phyloP scores from a whole-genome alignment of 768 basidiomycete species.

The Trametes sanguinea region DNA sequence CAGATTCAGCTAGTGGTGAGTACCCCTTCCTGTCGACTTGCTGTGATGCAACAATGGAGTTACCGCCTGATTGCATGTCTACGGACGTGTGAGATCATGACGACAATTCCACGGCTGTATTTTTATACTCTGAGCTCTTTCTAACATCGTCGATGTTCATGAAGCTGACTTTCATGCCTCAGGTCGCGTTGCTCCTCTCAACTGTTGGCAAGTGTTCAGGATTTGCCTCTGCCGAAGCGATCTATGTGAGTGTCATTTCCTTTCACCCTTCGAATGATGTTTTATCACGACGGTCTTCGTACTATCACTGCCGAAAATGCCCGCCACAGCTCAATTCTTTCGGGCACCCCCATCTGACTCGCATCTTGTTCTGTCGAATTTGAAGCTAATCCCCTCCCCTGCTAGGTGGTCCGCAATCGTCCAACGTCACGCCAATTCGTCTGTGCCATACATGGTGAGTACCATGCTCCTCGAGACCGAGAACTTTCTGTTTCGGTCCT shows the following conservation, averaged over 20 bases:
- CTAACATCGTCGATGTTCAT: background rate
- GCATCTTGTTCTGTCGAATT: conserved; percentile 2
- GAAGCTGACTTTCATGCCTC: background rate
- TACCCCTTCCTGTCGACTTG: conserved; percentile 25
- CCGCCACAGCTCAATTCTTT: conserved; percentile 85
- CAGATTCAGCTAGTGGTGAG: conserved; percentile 36
- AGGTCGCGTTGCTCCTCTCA: background rate
- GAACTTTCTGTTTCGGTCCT: background rate
- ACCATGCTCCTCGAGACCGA: background rate
- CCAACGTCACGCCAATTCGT: too few species aligned
- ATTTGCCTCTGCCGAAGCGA: too few species aligned
- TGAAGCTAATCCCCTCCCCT: conserved; percentile 2
- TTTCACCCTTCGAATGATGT: conserved; percentile 52
- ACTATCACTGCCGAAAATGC: conserved; percentile 80
- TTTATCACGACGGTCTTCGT: conserved; percentile 95
- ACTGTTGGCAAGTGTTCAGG: too few species aligned
- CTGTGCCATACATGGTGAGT: background rate
- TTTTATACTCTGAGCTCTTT: conserved; percentile 56
- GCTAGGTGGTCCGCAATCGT: too few species aligned
- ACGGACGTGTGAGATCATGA: conserved; percentile 48
- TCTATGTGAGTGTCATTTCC: conserved; percentile 37
- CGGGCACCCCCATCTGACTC: conserved; percentile 81
- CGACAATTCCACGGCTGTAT: conserved; percentile 84
- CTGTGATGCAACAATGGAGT: conserved; percentile 73
- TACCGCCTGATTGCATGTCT: conserved; percentile 74